Conservation (phyloP, 2,329 filamentous ascomycete genomes). For the Nothopassalora personata region DNA sequence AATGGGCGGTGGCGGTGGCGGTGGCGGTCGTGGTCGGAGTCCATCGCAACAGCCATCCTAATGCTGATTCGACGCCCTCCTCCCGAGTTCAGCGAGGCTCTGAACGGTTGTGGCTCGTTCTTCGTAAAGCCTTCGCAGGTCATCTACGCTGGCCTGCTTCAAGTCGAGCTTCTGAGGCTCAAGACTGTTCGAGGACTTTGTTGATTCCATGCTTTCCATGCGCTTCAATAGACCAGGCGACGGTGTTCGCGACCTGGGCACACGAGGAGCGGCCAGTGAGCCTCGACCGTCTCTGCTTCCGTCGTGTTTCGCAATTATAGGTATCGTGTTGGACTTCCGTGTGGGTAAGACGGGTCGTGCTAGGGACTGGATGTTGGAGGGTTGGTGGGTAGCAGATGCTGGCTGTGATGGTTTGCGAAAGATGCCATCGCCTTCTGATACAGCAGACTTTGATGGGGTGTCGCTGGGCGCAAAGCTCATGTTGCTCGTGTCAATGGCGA, state of each 20-base stretch:
- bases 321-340: slow-evolving; percentile 13
- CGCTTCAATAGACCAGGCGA: slow-evolving; percentile 42
- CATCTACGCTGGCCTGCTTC: slow-evolving; percentile 44
- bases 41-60: slow-evolving; percentile 1
- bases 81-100: slow-evolving; percentile 14
- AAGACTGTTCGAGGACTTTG: slow-evolving; percentile 3
- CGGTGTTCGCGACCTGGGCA: slow-evolving; percentile 30
- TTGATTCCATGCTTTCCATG: slow-evolving; percentile 43
- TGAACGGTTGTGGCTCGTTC: slow-evolving; percentile 40
- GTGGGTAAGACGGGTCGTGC: slow-evolving; percentile 22
- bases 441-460: slow-evolving; percentile 9
- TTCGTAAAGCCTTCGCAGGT: slow-evolving; percentile 45
- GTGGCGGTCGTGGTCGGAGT: neutral
- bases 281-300: neutral
- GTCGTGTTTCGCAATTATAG: slow-evolving; percentile 10
- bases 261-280: slow-evolving; percentile 1
- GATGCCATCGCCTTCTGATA: slow-evolving; percentile 11
- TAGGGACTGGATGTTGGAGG: slow-evolving; percentile 16
- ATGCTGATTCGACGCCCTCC: slow-evolving; percentile 12
- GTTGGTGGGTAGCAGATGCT: slow-evolving; percentile 25
- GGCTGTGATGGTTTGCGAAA: slow-evolving; percentile 33
- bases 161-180: slow-evolving; percentile 37
- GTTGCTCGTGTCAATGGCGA: neutral
- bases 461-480: slow-evolving; percentile 6
- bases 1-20: neutral